These are phyloP conservation scores for Mucor lusitanicus DNA, from an alignment of 371 early-diverging fungal genomes.

Conservation along the genomic window DNA sequence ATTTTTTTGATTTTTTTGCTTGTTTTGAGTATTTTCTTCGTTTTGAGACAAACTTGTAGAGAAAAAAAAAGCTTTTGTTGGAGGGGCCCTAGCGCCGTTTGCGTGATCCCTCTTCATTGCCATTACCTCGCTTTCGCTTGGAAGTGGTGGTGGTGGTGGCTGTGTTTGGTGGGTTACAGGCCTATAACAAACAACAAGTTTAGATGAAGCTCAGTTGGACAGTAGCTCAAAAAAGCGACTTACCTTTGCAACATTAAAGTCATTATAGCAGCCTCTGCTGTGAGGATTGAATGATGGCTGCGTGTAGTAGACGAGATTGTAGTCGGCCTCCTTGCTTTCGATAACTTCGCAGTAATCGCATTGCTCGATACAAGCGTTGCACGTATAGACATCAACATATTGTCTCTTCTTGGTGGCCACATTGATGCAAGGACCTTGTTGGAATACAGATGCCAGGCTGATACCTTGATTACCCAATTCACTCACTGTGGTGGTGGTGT, in stretches of 20 bases:
- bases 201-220: not conserved
- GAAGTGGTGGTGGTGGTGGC: too few relatives aligned
- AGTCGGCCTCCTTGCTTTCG: not conserved
- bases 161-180: not conserved
- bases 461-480: slow-evolving; percentile 7
- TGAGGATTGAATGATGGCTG: slow-evolving; percentile 15
- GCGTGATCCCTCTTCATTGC: too few relatives aligned
- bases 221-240: too few relatives aligned
- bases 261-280: slow-evolving; percentile 27
- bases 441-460: slow-evolving; percentile 18
- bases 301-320: slow-evolving; percentile 18
- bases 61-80: too few relatives aligned
- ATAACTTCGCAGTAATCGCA: slow-evolving; percentile 10
- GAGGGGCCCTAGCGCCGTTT: too few relatives aligned
- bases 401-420: not conserved
- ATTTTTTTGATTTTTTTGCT: too few relatives aligned
- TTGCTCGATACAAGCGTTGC: slow-evolving; percentile 10
- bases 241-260: slow-evolving; percentile 20
- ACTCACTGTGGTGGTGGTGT: not conserved
- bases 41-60: too few relatives aligned
- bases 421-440: not conserved
- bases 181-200: not conserved
- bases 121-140: too few relatives aligned
- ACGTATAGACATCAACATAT: slow-evolving; percentile 15
- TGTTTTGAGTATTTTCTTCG: too few relatives aligned